phyloP scores from a whole-genome alignment of 1,139 yeast genomes.

The Geotrichum candidum region DNA sequence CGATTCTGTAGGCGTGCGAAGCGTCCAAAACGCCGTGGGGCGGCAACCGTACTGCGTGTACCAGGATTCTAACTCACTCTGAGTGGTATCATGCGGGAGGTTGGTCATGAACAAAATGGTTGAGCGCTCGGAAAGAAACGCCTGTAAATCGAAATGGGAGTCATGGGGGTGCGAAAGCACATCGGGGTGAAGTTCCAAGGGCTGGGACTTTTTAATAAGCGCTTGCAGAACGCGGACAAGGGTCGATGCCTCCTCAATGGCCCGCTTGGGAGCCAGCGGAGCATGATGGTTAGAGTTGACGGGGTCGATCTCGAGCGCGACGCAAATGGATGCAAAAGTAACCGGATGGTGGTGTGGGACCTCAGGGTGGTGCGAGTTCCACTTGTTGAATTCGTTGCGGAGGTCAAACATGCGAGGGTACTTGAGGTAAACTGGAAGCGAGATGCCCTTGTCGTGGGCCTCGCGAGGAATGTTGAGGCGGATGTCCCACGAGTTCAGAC shows the following conservation, averaged over 20 bases:
- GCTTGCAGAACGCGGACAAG: constrained; percentile 45
- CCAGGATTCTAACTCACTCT: constrained; percentile 87
- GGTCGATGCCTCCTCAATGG: constrained; percentile 39
- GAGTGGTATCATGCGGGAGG: constrained; percentile 80
- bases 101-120: constrained; percentile 73
- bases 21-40: constrained; percentile 86
- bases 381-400: constrained; percentile 62
- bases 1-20: constrained; percentile 51
- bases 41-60: constrained; percentile 80
- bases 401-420: constrained; percentile 75
- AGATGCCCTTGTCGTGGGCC: constrained; percentile 68
- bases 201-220: constrained; percentile 50
- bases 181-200: constrained; percentile 46
- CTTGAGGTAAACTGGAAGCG: constrained; percentile 67
- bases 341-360: constrained; percentile 47
- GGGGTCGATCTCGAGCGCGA: constrained; percentile 54
- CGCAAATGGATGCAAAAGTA: constrained; percentile 48
- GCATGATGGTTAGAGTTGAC: constrained; percentile 21
- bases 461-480: constrained; percentile 76
- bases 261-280: constrained; percentile 34
- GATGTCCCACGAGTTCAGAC: constrained; percentile 61
- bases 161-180: constrained; percentile 73
- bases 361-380: constrained; percentile 66
- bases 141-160: constrained; percentile 59
- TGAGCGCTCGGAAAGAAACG: constrained; percentile 66